These are phyloP conservation scores for Lactuca sativa DNA, from an alignment of 129 eudicot genomes.

Conservation along the genomic window DNA sequence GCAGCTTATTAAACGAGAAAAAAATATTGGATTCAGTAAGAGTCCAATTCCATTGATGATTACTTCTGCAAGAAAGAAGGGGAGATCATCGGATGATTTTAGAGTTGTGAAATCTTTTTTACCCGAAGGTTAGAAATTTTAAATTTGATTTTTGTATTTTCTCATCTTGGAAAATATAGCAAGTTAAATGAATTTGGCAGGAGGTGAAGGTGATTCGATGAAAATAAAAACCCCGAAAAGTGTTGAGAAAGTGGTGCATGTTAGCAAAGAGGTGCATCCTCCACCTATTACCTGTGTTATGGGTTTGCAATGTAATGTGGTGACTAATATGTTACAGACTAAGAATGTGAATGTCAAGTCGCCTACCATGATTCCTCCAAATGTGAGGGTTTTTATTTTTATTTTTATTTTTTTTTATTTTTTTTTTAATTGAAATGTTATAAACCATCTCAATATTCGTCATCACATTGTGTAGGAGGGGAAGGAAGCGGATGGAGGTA, in stretches of 20 bases:
- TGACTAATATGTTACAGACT: constrained; percentile 13
- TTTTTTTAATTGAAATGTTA: neutral
- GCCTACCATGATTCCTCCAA: neutral
- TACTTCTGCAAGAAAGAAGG: constrained; percentile 23
- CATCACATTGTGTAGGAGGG: constrained; percentile 34
- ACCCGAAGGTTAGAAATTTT: constrained; percentile 36
- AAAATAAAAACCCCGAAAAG: constrained; percentile 16
- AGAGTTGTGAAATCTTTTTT: constrained; percentile 16
- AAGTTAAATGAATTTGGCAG: neutral
- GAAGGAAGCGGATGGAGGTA: constrained; percentile 25
- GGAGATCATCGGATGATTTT: constrained; percentile 16
- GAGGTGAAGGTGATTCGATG: constrained; percentile 18
- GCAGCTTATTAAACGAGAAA: constrained; percentile 36
- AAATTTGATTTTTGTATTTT: neutral
- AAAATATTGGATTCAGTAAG: constrained; percentile 7
- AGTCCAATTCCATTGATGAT: neutral
- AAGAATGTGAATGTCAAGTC: constrained; percentile 7
- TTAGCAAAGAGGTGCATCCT: neutral
- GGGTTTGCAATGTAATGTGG: constrained; percentile 43
- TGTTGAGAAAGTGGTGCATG: constrained; percentile 4
- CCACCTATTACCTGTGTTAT: constrained; percentile 26
- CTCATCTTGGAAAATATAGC: neutral
- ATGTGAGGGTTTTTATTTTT: no score
- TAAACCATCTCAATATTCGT: no score
- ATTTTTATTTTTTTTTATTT: no score